phyloP scores from a whole-genome alignment of 805 yeast genomes.

The Wickerhamiella dianesei region DNA sequence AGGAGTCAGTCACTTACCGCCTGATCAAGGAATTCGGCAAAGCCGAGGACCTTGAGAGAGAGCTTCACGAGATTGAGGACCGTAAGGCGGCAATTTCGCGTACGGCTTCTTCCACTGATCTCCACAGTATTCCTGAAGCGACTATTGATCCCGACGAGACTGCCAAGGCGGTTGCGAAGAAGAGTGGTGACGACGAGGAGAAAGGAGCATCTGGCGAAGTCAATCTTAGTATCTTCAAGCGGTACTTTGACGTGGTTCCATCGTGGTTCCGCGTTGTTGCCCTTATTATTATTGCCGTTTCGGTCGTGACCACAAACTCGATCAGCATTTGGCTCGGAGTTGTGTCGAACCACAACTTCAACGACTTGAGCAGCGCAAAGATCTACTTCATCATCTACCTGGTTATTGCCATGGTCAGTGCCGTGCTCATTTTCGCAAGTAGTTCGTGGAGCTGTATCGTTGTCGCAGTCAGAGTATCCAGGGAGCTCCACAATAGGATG shows the following conservation, averaged over 20 bases:
- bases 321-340: slow-evolving; percentile 17
- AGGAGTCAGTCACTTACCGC: slow-evolving; percentile 11
- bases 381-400: slow-evolving; percentile 72
- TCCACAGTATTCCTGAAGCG: slow-evolving; percentile 3
- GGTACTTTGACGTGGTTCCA: slow-evolving; percentile 19
- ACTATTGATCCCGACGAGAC: slow-evolving; percentile 6
- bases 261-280: slow-evolving; percentile 32
- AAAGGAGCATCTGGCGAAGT: slow-evolving; percentile 17
- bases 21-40: slow-evolving; percentile 40
- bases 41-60: slow-evolving; percentile 54
- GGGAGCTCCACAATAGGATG: slow-evolving; percentile 40
- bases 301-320: slow-evolving; percentile 16
- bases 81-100: slow-evolving; percentile 57
- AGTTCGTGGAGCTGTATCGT: slow-evolving; percentile 48
- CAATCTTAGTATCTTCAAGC: slow-evolving; percentile 15
- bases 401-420: slow-evolving; percentile 38
- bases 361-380: slow-evolving; percentile 12
- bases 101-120: slow-evolving; percentile 14
- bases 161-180: slow-evolving; percentile 2
- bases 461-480: slow-evolving; percentile 15
- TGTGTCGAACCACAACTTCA: slow-evolving; percentile 16
- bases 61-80: slow-evolving; percentile 54
- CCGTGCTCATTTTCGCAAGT: slow-evolving; percentile 19
- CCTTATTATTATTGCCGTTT: slow-evolving; percentile 21
- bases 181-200: slow-evolving; percentile 22